Evolutionary conservation across 371 early-diverging fungal species (phyloP).

Genomic region (Sporodiniella umbellata): DNA sequence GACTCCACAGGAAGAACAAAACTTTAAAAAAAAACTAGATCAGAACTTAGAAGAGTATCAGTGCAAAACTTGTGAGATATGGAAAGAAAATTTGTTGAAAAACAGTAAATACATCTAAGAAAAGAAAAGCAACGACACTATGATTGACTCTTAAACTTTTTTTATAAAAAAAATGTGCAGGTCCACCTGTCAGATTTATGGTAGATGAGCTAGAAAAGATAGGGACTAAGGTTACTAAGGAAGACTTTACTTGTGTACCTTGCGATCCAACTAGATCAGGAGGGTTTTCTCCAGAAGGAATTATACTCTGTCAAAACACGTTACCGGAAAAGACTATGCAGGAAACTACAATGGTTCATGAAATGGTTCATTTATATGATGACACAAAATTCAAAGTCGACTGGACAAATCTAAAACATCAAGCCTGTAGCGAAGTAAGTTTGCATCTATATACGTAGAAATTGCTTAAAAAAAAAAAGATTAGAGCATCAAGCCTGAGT

Average conservation of each 20-base stretch:
- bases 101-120: slow-evolving; percentile 47
- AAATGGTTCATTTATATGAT: slow-evolving; percentile 96
- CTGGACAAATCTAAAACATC: slow-evolving; percentile 82
- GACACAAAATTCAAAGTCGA: slow-evolving; percentile 79
- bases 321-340: slow-evolving; percentile 68
- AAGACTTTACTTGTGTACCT: slow-evolving; percentile 73
- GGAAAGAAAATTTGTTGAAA: slow-evolving; percentile 69
- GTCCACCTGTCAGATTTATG: slow-evolving; percentile 87
- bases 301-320: slow-evolving; percentile 85
- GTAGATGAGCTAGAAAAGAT: slow-evolving; percentile 66
- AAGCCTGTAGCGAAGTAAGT: slow-evolving; percentile 86
- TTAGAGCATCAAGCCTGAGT: slow-evolving; percentile 88
- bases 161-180: slow-evolving; percentile 28
- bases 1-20: slow-evolving; percentile 38
- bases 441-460: neutral
- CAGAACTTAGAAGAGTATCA: slow-evolving; percentile 53
- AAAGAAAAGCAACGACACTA: neutral
- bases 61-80: slow-evolving; percentile 63
- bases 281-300: slow-evolving; percentile 78
- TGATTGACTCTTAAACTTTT: too few relatives aligned
- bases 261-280: slow-evolving; percentile 80
- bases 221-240: slow-evolving; percentile 59
- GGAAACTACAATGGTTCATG: slow-evolving; percentile 92
- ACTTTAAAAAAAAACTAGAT: slow-evolving; percentile 32
- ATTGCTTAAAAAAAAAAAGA: slow-evolving; percentile 29